These are phyloP conservation scores for Clonostachys rosea DNA, from an alignment of 2,329 filamentous ascomycete genomes.

Conservation along the genomic window DNA sequence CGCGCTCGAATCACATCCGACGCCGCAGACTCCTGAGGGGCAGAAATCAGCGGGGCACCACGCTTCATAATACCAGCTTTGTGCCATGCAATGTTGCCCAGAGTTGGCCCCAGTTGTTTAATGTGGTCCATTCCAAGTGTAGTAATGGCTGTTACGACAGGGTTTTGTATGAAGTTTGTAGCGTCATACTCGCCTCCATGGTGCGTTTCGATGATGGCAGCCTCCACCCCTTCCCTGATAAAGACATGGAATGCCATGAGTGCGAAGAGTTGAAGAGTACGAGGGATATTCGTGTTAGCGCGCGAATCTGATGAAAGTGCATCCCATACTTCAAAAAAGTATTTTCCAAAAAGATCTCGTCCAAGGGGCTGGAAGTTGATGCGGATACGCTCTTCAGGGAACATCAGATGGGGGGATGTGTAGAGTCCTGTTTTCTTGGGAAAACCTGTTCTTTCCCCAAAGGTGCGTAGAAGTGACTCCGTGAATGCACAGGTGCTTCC, in stretches of 20 bases:
- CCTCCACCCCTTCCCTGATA: conserved; percentile 56
- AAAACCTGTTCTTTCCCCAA: conserved; percentile 11
- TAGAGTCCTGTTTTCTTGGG: conserved; percentile 35
- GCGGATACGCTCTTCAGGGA: conserved; percentile 33
- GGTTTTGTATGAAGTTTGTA: conserved; percentile 59
- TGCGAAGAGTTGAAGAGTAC: conserved; percentile 13
- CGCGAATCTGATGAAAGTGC: conserved; percentile 8
- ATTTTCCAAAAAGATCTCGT: conserved; percentile 29
- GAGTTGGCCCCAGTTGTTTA: conserved; percentile 55
- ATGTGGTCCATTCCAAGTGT: conserved; percentile 67
- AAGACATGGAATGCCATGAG: conserved; percentile 66
- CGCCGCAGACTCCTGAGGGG: conserved; percentile 42
- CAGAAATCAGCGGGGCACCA: conserved; percentile 37
- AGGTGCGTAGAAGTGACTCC: conserved; percentile 29
- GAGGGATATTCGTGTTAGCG: neutral
- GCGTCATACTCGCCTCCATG: conserved; percentile 66
- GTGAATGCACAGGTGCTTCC: conserved; percentile 45
- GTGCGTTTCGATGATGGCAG: conserved; percentile 62
- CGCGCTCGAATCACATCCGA: conserved; percentile 39
- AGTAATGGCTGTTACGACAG: conserved; percentile 56
- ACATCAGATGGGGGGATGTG: conserved; percentile 42
- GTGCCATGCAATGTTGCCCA: conserved; percentile 68
- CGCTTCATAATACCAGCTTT: conserved; percentile 68
- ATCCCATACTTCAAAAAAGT: conserved; percentile 39
- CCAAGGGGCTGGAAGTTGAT: conserved; percentile 30